Conservation (phyloP, 495 filamentous ascomycete species). For the Hyaloscypha variabilis region DNA sequence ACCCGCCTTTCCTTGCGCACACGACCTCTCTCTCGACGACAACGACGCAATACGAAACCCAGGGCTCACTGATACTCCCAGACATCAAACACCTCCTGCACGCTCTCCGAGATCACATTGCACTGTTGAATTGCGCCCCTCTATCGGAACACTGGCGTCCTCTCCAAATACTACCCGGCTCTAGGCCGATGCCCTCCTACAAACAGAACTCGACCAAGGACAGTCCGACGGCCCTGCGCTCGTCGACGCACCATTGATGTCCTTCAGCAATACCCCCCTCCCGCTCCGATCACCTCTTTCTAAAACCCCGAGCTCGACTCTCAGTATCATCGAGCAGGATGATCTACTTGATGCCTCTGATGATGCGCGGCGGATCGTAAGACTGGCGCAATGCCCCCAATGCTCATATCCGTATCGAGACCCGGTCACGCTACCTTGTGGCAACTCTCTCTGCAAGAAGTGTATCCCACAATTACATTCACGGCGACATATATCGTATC, state of each 20-base stretch:
- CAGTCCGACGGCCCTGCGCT: conserved; percentile 24
- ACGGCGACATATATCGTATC: conserved; percentile 74
- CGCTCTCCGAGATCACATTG: not conserved
- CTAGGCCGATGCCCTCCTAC: conserved; percentile 1
- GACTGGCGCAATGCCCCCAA: conserved; percentile 71
- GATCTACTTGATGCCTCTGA: conserved; percentile 42
- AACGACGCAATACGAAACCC: not conserved
- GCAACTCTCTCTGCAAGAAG: conserved; percentile 71
- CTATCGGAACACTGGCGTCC: conserved; percentile 1
- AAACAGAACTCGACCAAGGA: not conserved
- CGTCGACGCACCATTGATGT: conserved; percentile 29
- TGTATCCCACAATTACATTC: conserved; percentile 70
- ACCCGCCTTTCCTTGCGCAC: conserved; percentile 7
- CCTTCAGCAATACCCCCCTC: conserved; percentile 18
- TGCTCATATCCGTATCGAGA: conserved; percentile 70
- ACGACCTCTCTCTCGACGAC: conserved; percentile 4
- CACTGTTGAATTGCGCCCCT: not conserved
- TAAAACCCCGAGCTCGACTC: conserved; percentile 16
- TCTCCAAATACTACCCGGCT: conserved; percentile 7
- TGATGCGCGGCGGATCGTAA: conserved; percentile 62
- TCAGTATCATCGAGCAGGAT: conserved; percentile 28
- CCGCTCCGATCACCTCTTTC: conserved; percentile 7
- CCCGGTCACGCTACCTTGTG: conserved; percentile 82
- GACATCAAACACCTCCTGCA: not conserved
- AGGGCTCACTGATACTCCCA: not conserved